Conservation (phyloP, 139 green algal species). For the Trebouxia sp. region DNA sequence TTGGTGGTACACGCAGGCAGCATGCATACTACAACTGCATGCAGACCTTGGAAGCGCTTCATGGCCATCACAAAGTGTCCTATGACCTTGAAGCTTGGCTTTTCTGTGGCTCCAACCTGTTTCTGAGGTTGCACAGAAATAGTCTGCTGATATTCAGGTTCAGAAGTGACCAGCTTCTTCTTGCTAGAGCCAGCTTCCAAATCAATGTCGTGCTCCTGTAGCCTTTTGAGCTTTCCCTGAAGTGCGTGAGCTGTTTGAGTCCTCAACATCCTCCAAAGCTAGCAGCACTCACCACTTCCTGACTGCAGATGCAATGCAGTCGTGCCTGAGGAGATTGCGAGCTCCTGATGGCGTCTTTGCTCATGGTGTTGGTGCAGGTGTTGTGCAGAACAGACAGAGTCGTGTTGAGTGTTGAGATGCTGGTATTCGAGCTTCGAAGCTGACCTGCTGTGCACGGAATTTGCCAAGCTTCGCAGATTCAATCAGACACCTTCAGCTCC, state of each 20-base stretch:
- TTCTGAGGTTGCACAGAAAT: slow-evolving; percentile 4
- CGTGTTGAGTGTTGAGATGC: not conserved
- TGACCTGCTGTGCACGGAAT: not conserved
- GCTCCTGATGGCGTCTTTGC: not conserved
- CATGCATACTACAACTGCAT: not conserved
- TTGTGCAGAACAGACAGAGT: not conserved
- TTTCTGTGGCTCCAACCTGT: too few species aligned
- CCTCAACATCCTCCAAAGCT: not conserved
- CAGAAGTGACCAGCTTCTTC: slow-evolving; percentile 6
- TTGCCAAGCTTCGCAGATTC: not conserved
- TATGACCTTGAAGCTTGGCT: slow-evolving; percentile 48
- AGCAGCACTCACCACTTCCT: too few species aligned
- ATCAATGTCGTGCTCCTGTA: slow-evolving; percentile 11
- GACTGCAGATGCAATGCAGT: too few species aligned
- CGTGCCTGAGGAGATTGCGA: not conserved
- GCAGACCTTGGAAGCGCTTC: slow-evolving; percentile 55
- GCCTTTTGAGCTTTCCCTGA: slow-evolving; percentile 1
- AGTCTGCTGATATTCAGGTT: not conserved
- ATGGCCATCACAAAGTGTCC: slow-evolving; percentile 57
- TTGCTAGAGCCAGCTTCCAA: slow-evolving; percentile 12
- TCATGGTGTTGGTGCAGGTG: not conserved
- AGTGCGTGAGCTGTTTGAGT: not conserved
- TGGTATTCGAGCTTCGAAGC: too few species aligned
- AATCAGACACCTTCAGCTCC: not conserved
- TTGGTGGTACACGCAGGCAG: not conserved